A percentile compares a stretch with the other conserved stretches of the same genome.
phyloP scores from a whole-genome alignment of 2,329 filamentous ascomycete genomes.

The Cladosporium sp. region DNA sequence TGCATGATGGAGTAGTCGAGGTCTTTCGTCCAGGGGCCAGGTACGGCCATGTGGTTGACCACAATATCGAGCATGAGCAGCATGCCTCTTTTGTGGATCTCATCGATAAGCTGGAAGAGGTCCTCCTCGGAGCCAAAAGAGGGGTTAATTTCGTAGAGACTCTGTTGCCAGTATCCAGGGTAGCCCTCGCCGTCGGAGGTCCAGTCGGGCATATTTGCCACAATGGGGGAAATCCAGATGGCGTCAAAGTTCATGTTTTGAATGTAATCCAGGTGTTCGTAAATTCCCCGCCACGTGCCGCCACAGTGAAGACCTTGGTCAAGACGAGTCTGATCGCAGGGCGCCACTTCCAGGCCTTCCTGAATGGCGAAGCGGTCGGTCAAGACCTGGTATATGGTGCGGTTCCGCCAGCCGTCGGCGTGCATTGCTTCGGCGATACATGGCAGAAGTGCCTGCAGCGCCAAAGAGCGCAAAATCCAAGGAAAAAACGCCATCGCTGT shows the following conservation, averaged over 20 bases:
- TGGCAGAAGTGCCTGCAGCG: conserved; percentile 6
- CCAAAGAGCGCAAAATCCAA: conserved; percentile 6
- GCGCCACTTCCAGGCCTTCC: conserved; percentile 46
- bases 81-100: conserved; percentile 47
- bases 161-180: conserved; percentile 47
- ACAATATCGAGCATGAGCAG: conserved; percentile 50
- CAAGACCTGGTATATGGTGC: conserved; percentile 60
- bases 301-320: conserved; percentile 35
- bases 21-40: conserved; percentile 12
- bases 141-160: conserved; percentile 46
- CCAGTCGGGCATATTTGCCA: conserved; percentile 27
- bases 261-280: conserved; percentile 42
- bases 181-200: conserved; percentile 39
- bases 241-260: conserved; percentile 45
- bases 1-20: conserved; percentile 31
- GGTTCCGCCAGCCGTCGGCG: conserved; percentile 50
- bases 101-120: conserved; percentile 41
- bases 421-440: conserved; percentile 1
- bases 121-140: conserved; percentile 47
- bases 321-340: conserved; percentile 41
- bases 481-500: conserved; percentile 11
- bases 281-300: conserved; percentile 41
- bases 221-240: conserved; percentile 40
- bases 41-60: conserved; percentile 40
- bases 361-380: conserved; percentile 58